Evolutionary conservation across 2,329 filamentous ascomycete species (phyloP).

Genomic region (Dactylellina leptospora): DNA sequence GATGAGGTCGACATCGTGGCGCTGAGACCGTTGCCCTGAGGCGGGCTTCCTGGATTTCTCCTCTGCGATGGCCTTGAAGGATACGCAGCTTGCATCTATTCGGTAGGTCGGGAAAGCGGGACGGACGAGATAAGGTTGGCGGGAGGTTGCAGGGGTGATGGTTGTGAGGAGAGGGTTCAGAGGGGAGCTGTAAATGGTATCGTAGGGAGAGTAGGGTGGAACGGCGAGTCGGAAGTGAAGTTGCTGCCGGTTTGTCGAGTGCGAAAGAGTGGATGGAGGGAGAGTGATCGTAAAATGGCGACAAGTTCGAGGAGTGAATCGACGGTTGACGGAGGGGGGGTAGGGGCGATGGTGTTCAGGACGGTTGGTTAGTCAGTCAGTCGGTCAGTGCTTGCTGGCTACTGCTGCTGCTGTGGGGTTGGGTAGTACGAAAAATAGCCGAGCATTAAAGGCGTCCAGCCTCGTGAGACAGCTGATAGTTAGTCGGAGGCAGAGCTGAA

Average conservation of each 20-base stretch:
- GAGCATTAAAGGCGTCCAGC: background rate
- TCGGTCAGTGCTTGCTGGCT: background rate
- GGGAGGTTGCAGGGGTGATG: background rate
- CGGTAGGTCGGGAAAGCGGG: constrained; percentile 15
- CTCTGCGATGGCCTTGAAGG: constrained; percentile 42
- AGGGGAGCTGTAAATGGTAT: too few relatives aligned
- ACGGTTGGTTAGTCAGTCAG: background rate
- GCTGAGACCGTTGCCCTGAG: constrained; percentile 46
- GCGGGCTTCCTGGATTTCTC: constrained; percentile 46
- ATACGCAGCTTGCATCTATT: constrained; percentile 49
- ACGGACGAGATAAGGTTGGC: background rate
- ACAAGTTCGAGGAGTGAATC: too few relatives aligned
- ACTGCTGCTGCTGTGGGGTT: constrained; percentile 6
- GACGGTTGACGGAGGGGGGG: background rate
- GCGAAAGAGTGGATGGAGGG: too few relatives aligned
- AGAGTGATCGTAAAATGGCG: too few relatives aligned
- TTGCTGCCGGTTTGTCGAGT: too few relatives aligned
- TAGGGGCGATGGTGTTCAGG: background rate
- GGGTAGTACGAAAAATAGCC: constrained; percentile 14
- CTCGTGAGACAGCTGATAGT: background rate
- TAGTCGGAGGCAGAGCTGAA: too few relatives aligned
- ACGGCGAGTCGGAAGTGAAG: too few relatives aligned
- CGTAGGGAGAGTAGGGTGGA: too few relatives aligned
- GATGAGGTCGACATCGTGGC: constrained; percentile 46
- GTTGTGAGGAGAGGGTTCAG: background rate